These are phyloP conservation scores for Neofusicoccum cordaticola DNA, from an alignment of 2,329 filamentous ascomycete species.

Conservation along the genomic window DNA sequence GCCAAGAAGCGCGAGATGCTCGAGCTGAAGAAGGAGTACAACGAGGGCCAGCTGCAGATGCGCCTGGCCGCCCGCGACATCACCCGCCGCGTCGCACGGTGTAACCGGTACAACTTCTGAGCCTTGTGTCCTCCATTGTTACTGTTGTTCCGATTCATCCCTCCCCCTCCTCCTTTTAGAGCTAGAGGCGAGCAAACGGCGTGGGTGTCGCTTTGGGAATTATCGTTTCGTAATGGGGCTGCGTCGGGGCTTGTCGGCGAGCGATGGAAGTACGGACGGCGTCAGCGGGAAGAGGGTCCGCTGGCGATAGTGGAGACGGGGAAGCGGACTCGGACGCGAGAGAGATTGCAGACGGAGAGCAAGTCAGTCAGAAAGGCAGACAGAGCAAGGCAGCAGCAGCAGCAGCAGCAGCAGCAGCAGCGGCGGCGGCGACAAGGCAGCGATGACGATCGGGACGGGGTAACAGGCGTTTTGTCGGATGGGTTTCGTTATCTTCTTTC, in stretches of 20 bases:
- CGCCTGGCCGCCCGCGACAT: slow-evolving; percentile 15
- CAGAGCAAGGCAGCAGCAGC: no score
- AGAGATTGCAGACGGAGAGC: no score
- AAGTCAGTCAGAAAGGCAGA: no score
- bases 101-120: slow-evolving; percentile 18
- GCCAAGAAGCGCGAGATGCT: slow-evolving; percentile 19
- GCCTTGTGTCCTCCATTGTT: neutral
- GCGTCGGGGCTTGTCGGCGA: no score
- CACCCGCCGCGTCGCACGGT: slow-evolving; percentile 15
- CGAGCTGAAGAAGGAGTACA: slow-evolving; percentile 17
- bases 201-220: neutral
- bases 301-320: neutral
- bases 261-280: neutral
- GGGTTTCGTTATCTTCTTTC: no score
- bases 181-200: no score
- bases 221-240: neutral
- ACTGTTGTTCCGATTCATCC: neutral
- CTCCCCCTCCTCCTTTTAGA: neutral
- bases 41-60: slow-evolving; percentile 19
- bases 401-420: no score
- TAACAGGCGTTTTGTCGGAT: no score
- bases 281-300: neutral
- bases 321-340: neutral
- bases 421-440: no score
- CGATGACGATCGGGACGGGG: no score